Conservation (phyloP, 192 early-diverging fungal genomes). For the Dispira parvispora region DNA sequence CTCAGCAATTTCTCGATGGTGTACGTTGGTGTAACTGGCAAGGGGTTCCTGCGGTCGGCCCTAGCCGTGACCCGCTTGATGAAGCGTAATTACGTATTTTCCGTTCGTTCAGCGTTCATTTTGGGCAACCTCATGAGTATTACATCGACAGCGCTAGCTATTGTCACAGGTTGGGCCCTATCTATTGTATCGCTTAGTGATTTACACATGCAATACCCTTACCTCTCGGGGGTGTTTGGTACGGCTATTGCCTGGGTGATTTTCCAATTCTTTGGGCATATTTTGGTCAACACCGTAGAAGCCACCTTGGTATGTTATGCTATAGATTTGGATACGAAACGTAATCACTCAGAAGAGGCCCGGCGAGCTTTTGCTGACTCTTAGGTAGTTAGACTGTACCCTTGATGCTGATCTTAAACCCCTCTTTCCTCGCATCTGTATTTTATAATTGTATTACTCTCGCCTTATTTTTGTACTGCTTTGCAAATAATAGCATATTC, state of each 20-base stretch:
- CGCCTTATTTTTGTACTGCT: no score
- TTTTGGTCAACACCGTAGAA: conserved; percentile 9
- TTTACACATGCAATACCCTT: background rate
- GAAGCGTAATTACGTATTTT: conserved; percentile 6
- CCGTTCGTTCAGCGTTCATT: background rate
- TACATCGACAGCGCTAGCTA: background rate
- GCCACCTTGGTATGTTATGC: conserved; percentile 5
- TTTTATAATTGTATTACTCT: no score
- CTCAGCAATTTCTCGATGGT: conserved; percentile 3
- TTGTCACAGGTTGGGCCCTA: background rate
- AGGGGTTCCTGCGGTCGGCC: conserved; percentile 8
- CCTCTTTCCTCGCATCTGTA: no score
- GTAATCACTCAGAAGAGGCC: background rate
- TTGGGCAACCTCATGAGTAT: background rate
- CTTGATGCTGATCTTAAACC: no score
- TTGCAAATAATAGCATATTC: no score
- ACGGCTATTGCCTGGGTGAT: background rate
- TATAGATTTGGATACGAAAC: conserved; percentile 1
- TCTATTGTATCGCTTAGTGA: background rate
- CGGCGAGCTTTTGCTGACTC: background rate
- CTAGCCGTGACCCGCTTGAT: background rate
- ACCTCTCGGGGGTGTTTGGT: conserved; percentile 5
- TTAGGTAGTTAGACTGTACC: no score
- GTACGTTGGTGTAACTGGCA: conserved; percentile 5
- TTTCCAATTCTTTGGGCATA: conserved; percentile 11